A percentile compares a stretch with the other conserved stretches of the same genome.
Conservation (phyloP, 192 early-diverging fungal species). For the Linnemannia schmuckeri region DNA sequence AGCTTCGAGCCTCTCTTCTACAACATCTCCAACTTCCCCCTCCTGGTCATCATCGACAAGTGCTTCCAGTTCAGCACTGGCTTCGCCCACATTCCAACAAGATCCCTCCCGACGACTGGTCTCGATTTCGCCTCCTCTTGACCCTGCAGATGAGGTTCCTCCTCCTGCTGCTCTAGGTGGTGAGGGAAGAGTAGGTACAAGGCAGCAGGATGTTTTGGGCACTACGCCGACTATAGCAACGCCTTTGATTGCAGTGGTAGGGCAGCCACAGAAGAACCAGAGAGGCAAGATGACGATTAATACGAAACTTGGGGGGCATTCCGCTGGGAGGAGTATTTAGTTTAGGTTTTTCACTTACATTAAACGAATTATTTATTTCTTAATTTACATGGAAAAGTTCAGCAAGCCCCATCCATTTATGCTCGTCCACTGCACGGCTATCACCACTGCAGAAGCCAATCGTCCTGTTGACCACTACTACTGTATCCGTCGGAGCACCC, state of each 20-base stretch:
- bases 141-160: not conserved
- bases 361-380: too few relatives aligned
- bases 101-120: constrained; percentile 14
- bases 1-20: not conserved
- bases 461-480: too few relatives aligned
- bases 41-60: constrained; percentile 20
- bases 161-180: not conserved
- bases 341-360: not conserved
- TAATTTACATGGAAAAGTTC: too few relatives aligned
- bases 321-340: not conserved
- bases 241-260: not conserved
- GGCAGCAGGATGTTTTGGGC: not conserved
- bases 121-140: constrained; percentile 35
- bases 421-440: too few relatives aligned
- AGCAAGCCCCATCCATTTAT: too few relatives aligned
- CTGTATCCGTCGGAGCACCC: too few relatives aligned
- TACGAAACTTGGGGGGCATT: constrained; percentile 21
- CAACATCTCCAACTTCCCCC: constrained; percentile 25
- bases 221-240: not conserved
- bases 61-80: not conserved
- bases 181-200: not conserved
- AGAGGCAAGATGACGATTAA: constrained; percentile 35
- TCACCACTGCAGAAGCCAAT: too few relatives aligned
- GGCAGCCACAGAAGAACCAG: constrained; percentile 6
- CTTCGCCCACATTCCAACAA: constrained; percentile 3